phyloP scores from a whole-genome alignment of 768 basidiomycete species.

The Mycena albidolilacea region DNA sequence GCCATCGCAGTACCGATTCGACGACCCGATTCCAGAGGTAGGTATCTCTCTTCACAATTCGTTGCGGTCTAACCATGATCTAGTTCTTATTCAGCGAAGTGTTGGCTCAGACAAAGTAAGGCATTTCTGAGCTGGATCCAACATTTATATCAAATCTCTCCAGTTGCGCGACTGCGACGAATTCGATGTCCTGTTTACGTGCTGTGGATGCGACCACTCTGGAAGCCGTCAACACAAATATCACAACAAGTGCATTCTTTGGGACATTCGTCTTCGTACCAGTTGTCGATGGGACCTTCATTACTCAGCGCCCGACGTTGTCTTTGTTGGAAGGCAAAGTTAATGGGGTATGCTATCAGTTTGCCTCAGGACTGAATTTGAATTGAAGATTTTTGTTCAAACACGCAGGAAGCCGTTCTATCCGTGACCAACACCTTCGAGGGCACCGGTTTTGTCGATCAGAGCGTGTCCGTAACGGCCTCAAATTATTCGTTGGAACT shows the following conservation, averaged over 20 bases:
- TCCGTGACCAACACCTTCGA: constrained; percentile 1
- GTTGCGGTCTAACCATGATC: not conserved
- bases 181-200: not conserved
- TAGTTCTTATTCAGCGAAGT: constrained; percentile 15
- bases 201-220: not conserved
- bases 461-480: not conserved
- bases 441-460: not conserved
- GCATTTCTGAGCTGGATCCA: not conserved
- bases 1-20: not conserved
- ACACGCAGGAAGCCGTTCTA: not conserved
- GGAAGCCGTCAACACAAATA: not conserved
- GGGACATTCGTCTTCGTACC: constrained; percentile 1
- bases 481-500: not conserved
- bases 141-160: not conserved
- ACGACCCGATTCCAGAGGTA: not conserved
- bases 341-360: not conserved
- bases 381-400: not conserved
- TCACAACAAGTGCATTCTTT: not conserved
- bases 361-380: no score
- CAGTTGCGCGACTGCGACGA: not conserved
- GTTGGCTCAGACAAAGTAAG: constrained; percentile 13
- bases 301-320: not conserved
- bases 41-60: not conserved
- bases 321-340: not conserved
- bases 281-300: not conserved